Percentiles rank a stretch among this genome's conserved stretches.
These are phyloP conservation scores for Meyerozyma smithsonii DNA, from an alignment of 1,139 yeast genomes.

Conservation along the genomic window DNA sequence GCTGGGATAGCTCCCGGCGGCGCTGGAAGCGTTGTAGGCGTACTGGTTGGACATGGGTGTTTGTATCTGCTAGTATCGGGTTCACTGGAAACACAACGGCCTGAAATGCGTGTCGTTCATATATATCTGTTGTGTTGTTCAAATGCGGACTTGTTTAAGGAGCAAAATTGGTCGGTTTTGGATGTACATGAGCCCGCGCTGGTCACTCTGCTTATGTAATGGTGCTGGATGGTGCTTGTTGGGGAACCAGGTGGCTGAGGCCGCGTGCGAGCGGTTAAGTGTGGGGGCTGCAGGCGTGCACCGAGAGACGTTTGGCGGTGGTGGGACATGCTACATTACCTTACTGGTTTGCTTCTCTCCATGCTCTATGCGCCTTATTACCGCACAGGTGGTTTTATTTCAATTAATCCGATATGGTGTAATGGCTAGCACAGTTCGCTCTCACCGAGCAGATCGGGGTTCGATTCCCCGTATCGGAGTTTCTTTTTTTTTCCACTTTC, in stretches of 20 bases:
- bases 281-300: neutral
- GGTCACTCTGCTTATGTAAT: neutral
- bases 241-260: too few species aligned
- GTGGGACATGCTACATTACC: neutral
- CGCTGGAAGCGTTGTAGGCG: constrained; percentile 25
- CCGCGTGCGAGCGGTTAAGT: neutral
- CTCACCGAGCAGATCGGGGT: constrained; percentile 39
- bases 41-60: constrained; percentile 32
- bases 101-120: neutral
- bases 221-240: neutral
- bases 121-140: neutral
- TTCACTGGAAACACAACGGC: neutral
- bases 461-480: constrained; percentile 49
- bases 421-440: constrained; percentile 27
- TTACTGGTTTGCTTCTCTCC: neutral
- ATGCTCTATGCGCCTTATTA: neutral
- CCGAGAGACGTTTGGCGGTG: too few species aligned
- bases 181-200: neutral
- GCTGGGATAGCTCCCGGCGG: neutral
- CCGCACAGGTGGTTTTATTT: neutral
- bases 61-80: neutral
- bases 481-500: constrained; percentile 5
- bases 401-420: constrained; percentile 24
- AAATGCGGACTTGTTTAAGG: constrained; percentile 1
- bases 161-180: neutral